Evolutionary conservation across 192 early-diverging fungal species (phyloP).

Genomic region (Globomyces pollinis-pini): DNA sequence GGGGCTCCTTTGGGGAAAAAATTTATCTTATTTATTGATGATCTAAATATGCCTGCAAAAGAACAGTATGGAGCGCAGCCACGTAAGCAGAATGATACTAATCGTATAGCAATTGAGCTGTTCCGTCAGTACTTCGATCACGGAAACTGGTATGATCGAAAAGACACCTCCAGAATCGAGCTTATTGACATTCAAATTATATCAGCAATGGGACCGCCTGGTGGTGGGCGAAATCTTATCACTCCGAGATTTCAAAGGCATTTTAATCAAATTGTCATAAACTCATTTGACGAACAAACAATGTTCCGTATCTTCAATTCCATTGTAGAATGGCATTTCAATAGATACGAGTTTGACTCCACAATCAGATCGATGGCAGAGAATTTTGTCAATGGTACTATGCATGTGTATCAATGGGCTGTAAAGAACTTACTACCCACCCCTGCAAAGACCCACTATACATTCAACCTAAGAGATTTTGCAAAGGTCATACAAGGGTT

Average conservation of each 20-base stretch:
- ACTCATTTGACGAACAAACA: slow-evolving; percentile 47
- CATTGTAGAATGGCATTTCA: slow-evolving; percentile 55
- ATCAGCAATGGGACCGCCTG: slow-evolving; percentile 55
- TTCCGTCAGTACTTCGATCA: slow-evolving; percentile 55
- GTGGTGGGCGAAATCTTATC: slow-evolving; percentile 53
- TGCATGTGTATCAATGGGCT: slow-evolving; percentile 45
- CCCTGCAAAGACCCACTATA: slow-evolving; percentile 60
- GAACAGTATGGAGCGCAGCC: slow-evolving; percentile 57
- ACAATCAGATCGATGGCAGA: slow-evolving; percentile 33
- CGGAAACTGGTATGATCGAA: slow-evolving; percentile 59
- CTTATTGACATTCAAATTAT: slow-evolving; percentile 53
- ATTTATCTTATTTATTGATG: slow-evolving; percentile 51
- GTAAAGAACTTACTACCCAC: slow-evolving; percentile 53
- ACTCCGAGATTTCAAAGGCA: slow-evolving; percentile 53
- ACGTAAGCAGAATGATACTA: too few relatives aligned
- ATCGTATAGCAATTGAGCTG: slow-evolving; percentile 55
- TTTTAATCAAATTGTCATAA: slow-evolving; percentile 56
- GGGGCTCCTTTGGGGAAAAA: slow-evolving; percentile 48
- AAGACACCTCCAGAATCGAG: slow-evolving; percentile 48
- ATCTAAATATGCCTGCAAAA: slow-evolving; percentile 57
- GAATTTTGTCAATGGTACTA: slow-evolving; percentile 37
- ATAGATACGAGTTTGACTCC: slow-evolving; percentile 42
- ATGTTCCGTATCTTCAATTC: slow-evolving; percentile 52
- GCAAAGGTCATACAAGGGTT: slow-evolving; percentile 51
- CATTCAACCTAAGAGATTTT: slow-evolving; percentile 59